Evolutionary conservation across 129 eudicot species (phyloP), one percentile per base, ranked within the genome.

Genomic region (Pseudognaphalium luteoalbum): DNA sequence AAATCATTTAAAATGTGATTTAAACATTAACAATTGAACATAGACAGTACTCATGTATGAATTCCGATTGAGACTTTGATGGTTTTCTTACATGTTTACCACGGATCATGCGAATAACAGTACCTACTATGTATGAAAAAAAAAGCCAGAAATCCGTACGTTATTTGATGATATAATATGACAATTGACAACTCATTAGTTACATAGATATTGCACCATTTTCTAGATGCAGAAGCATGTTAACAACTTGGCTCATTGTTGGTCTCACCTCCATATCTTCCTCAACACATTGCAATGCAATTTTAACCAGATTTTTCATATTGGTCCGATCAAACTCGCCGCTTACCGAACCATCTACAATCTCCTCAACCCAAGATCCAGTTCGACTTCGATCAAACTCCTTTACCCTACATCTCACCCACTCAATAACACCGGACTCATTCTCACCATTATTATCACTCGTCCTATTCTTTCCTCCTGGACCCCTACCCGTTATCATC

Each of bases 211-310:
- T 29, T 50, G 32, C 6, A 64, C 72, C 72, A 5, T 29, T 58
- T 50, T 76, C 69, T 19, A 70, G 70, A 64, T 66, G 78, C 0
- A 76, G 70, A 71, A 76, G 78, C 75, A 63, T 65, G 33, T 76
- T 50, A 67, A 82, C 78, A 59, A 82, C 85, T 56, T 69, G 73
- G 66, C 81, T 83, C 86, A 83, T 83, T 42, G 86, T 44, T 20
- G 86, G 83, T 41, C 86, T 65, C 4, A 14, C 74, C 50, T 83
- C 78, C 60, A 68, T 78, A 33, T 78, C 81, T 28, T 83, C 81
- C 60, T 69, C 81, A n/a, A 62, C 78, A 32, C 86, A 83, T 63
- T 74, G 77, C 71, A 83, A 34, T 11, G 79, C 82, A n/a, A 77
- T 68, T 65, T 61, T 71, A 64, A 82, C 85, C 64, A 82, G 14